Conservation (phyloP, 2,329 filamentous ascomycete species). For the Aureobasidium sp. region DNA sequence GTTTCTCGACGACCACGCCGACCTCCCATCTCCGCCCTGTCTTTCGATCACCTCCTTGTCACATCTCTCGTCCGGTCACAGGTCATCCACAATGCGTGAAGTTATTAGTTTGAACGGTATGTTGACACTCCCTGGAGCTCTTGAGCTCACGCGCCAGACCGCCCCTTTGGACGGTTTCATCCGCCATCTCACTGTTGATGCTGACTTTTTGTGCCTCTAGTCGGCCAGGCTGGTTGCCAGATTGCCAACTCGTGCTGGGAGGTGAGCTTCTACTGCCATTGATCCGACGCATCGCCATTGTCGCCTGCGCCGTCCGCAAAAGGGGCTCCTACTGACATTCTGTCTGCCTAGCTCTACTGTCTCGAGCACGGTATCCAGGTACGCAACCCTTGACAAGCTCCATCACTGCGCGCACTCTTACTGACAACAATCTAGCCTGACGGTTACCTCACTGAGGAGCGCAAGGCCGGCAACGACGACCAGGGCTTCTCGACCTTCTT, state of each 20-base stretch:
- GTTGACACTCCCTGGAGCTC: constrained; percentile 21
- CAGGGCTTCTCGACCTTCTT: constrained; percentile 99
- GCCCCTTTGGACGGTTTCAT: constrained; percentile 25
- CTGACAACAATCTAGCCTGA: constrained; percentile 63
- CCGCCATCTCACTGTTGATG: constrained; percentile 19
- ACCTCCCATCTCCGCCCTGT: constrained; percentile 7
- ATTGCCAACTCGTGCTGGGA: constrained; percentile 99
- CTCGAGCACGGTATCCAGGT: constrained; percentile 99
- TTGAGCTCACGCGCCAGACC: constrained; percentile 35
- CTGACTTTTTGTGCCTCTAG: constrained; percentile 58
- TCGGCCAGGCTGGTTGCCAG: constrained; percentile 99
- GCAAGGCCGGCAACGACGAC: constrained; percentile 86
- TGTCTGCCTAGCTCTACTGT: constrained; percentile 76
- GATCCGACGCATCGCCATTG: not conserved
- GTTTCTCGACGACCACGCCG: constrained; percentile 19
- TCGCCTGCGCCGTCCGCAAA: not conserved
- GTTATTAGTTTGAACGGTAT: constrained; percentile 98
- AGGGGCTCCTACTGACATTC: constrained; percentile 20
- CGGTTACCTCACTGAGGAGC: constrained; percentile 97
- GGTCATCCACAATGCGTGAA: constrained; percentile 77
- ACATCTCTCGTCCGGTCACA: constrained; percentile 9
- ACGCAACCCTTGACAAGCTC: constrained; percentile 35
- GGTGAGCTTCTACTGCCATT: constrained; percentile 56
- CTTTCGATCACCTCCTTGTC: constrained; percentile 12
- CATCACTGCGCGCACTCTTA: not conserved